These are phyloP conservation scores for Coemansia sp. DNA, from an alignment of 192 early-diverging fungal genomes.

Conservation along the genomic window DNA sequence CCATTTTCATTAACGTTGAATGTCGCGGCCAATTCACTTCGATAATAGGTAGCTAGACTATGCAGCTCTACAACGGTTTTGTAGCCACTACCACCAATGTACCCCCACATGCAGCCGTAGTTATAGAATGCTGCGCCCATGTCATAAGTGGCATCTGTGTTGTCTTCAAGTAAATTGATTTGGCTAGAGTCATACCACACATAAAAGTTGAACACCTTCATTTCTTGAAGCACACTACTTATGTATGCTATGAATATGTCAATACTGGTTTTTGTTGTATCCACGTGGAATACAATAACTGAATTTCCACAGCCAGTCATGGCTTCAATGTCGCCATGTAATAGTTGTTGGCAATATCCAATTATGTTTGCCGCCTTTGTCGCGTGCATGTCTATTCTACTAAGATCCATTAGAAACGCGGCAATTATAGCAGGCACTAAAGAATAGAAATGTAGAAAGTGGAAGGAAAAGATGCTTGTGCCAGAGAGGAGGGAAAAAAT, in stretches of 20 bases:
- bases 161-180: background rate
- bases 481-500: too few species aligned
- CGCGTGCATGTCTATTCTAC: background rate
- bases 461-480: background rate
- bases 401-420: background rate
- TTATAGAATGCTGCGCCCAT: background rate
- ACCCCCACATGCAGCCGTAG: background rate
- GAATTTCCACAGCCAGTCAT: background rate
- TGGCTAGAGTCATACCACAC: slow-evolving; percentile 5
- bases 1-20: background rate
- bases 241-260: background rate
- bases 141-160: background rate
- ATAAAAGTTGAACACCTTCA: slow-evolving; percentile 4
- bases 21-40: background rate
- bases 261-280: background rate
- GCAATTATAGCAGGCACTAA: background rate
- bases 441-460: background rate
- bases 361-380: background rate
- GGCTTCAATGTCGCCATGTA: background rate
- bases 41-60: background rate
- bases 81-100: background rate
- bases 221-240: background rate
- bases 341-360: background rate
- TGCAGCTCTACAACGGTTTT: background rate
- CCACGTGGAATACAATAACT: background rate